Base-by-base conservation (phyloP, 2,329 filamentous ascomycete species). In the Fusarium sp. region DNA sequence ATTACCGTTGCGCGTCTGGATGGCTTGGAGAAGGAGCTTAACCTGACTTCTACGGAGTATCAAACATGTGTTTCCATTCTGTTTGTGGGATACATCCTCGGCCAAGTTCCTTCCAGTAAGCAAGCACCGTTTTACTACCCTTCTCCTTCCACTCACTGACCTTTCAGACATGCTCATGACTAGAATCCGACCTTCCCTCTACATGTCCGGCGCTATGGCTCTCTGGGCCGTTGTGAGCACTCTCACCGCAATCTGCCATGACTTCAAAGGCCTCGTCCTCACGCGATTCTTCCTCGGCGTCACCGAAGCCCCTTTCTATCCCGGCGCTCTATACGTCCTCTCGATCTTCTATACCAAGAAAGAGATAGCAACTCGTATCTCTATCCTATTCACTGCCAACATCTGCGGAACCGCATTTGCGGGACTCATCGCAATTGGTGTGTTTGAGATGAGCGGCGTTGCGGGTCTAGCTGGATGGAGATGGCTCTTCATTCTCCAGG, bases 1-100 rank as follows among this genome's bases (percentile, higher is more conserved):
- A 89, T 90, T 67, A 88, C 88, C 5, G 86, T 88, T 23, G 88
- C 88, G 4, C 82, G 85, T 43, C 78, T 91, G 21, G 86, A 88
- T 69, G 86, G 86, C 3, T 78, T 91, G 12, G 85, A 88, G 53
- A 81, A 85, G 12, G 88, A 90, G 35, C 78, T 91, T 1, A 79
- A 82, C 7, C 78, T 90, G 60, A 79, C 79, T 1, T 85, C 83
- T 11, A 60, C 61, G 2, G 69, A 81, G 64, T 81, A 81, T 54
- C 78, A 81, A 32, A 81, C 80, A 9, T 81, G 80, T 19, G 79
- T 82, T 0, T 81, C 79, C 1, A 81, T 82, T 16, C 73, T 82
- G 3, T 82, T 81, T 44, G 79, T 80, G 2, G 79, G 88, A 61
- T 83, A 81, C 21, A 65, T 77, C 21, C 66, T 65, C 12, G 73